A percentile compares a stretch with the other conserved stretches of the same genome.
Evolutionary conservation across 805 yeast genomes (phyloP).

Genomic region (Yarrowia sp.): DNA sequence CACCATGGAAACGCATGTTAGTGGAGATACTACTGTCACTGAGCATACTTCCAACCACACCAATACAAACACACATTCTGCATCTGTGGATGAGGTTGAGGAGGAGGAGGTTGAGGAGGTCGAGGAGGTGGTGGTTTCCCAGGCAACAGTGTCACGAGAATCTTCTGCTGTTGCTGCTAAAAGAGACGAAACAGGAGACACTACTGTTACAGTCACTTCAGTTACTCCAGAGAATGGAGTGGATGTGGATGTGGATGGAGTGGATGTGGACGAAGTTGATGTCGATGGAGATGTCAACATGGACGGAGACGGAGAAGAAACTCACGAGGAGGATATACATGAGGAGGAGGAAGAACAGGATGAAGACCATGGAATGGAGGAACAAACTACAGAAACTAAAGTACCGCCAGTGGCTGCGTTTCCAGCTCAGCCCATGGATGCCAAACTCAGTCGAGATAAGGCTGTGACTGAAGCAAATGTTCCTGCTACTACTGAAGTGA

Average conservation of each 20-base stretch:
- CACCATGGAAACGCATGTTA: too few species aligned
- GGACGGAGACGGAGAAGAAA: neutral
- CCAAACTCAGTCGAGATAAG: neutral
- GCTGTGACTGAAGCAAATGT: too few species aligned
- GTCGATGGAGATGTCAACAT: neutral
- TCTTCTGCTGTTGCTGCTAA: neutral
- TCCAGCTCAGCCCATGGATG: neutral
- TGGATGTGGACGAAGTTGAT: neutral
- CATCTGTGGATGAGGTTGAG: neutral
- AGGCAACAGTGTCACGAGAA: neutral
- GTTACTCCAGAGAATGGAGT: neutral
- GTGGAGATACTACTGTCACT: neutral
- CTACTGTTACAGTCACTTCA: neutral
- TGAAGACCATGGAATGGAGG: neutral
- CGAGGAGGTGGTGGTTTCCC: neutral
- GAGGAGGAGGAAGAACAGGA: neutral
- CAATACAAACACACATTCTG: neutral
- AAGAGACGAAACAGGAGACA: neutral
- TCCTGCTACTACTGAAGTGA: too few species aligned
- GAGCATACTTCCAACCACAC: neutral
- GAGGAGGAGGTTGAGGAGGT: too few species aligned
- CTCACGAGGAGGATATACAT: neutral
- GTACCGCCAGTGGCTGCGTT: neutral
- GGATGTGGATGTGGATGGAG: too few species aligned
- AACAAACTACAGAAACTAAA: neutral